Base-by-base conservation (phyloP, 2,329 filamentous ascomycete species). In the Hypoxylon sp. region DNA sequence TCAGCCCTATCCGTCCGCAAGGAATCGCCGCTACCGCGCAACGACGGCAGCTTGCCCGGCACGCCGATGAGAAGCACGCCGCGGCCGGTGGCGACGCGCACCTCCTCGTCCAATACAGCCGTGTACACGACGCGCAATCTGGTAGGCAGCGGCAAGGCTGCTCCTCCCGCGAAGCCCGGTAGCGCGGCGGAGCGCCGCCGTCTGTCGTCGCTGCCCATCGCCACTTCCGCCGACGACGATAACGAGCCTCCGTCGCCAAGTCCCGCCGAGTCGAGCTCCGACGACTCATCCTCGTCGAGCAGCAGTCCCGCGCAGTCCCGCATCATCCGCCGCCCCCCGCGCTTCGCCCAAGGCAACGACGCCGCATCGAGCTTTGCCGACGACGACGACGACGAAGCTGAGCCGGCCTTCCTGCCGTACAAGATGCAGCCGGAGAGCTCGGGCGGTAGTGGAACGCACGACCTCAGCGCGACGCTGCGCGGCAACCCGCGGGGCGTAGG, bases 271-370 rank as follows among this genome's bases (percentile, higher is more conserved):
- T 81, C 76, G 4, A 73, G 74, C 58, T 75, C 73, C 3, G 72
- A 73, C 0, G 68, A 56, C n/a, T 69, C 71, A 1, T 74, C 71
- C 1, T 74, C 75, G 0, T 77, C 76, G 0, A 75, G 75, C 0
- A 86, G 83, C 0, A 81, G 80, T 64, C 83, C 84, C 0, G 85
- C 82, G 3, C 83, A 87, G 70, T 88, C 85, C 13, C 81, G 85
- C 58, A 87, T 88, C 65, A 87, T 88, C 70, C 83, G 84, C 20
- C 83, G 86, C 1, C 86, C 86, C 2, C 85, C 86, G 10, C 80
- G 84, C 19, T 86, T 83, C 59, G n/a, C n/a, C n/a, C 79, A 81
- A 50, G 62, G 60, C 67, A 72, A 70, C 17, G 79, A 82, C n/a
- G 73, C 72, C 11, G 70, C 71, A 3, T 74, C 71, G n/a, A 71